Evolutionary conservation across 352 stramenopile genomes (phyloP), one percentile per base, ranked within the genome.

Genomic region (Globisporangium perplexum): DNA sequence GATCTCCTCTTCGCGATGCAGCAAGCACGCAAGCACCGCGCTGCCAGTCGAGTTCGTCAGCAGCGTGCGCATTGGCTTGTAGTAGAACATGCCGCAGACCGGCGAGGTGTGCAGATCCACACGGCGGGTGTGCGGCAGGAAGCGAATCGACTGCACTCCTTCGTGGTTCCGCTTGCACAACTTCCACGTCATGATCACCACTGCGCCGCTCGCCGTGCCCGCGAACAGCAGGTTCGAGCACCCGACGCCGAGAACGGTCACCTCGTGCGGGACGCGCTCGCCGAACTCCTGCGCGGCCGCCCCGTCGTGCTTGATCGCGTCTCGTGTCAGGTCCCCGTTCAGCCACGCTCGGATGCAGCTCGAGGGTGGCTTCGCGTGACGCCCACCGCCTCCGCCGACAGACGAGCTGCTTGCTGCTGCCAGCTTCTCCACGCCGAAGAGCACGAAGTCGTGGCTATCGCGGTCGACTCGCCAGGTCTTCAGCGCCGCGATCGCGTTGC

Each of bases 181-280:
- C 22, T 68, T 72, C 78, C 78, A 89, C 26, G 60, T 68, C 35
- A 86, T 54, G 12, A 86, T 51, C 1, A 83, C 57, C 12, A 90
- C 53, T 6, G 66, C 55, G 12, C 79, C 79, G 15, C 24, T 50
- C 10, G 55, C 31, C 14, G 79, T 86, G 0, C 79, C 79, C 14
- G 63, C 43, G 14, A 88, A 78, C 6, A 90, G 50, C 28, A 77
- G 14, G 14, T 75, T 77, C 17, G 53, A 47, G 18, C 70, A 68
- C 1, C 76, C 76, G 22, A 65, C 28, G 2, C 65, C 69, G 1
- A 90, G 52, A 15, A 72, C 56, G 4, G 76, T 86, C 45, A 87
- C 58, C 20, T 74, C 53, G 47, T 74, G 61, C 0, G 52, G 42
- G 4, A 82, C 24, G 26, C 49, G 60, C 56, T 74, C 52, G 4